Base-by-base conservation (phyloP, 441 rosid genomes). In the Capsella rubella region DNA sequence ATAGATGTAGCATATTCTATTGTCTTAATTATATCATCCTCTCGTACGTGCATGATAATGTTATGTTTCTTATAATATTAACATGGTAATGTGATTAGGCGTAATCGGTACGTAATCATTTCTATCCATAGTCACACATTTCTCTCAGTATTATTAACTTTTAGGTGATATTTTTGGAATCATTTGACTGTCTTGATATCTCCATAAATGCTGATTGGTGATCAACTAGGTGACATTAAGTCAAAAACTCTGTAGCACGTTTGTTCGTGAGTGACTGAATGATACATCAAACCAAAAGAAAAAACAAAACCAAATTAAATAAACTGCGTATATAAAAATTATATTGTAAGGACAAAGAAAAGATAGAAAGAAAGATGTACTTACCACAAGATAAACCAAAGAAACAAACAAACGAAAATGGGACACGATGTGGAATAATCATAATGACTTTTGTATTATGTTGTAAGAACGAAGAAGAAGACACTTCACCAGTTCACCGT, bases 171-270 rank as follows among this genome's bases (percentile, higher is more conserved):
- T 8, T 64, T 13, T 37, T 6, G 14, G 21, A 50, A 42, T 8
- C 31, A 39, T 50, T 67, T 74, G 55, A 51, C 56, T 14, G n/a
- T 63, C 12, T 59, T 51, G 18, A 50, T 39, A 31, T 6, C 25
- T 42, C 28, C 47, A 51, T 50, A 58, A 42, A 42, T 57, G 35
- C 28, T 65, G 60, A 49, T 56, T 66, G 67, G 45, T 39, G 59
- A 63, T 9, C 54, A 54, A 64, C 70, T 64, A 64, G 56, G 49
- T 25, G 52, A 49, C 51, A 49, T 13, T 14, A 37, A 66, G 78
- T 74, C 73, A 74, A 67, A 58, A 67, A 32, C 31, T 9, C 54
- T 59, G 78, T 59, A 51, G 46, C 63, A 42, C 62, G 47, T 59
- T 67, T 40, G 53, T 29, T 58, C 18, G 46, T 31, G 72, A 58